Percentiles rank a stretch among this genome's conserved stretches.
Conservation (phyloP, 768 basidiomycete genomes). For the Pisolithus microcarpus region DNA sequence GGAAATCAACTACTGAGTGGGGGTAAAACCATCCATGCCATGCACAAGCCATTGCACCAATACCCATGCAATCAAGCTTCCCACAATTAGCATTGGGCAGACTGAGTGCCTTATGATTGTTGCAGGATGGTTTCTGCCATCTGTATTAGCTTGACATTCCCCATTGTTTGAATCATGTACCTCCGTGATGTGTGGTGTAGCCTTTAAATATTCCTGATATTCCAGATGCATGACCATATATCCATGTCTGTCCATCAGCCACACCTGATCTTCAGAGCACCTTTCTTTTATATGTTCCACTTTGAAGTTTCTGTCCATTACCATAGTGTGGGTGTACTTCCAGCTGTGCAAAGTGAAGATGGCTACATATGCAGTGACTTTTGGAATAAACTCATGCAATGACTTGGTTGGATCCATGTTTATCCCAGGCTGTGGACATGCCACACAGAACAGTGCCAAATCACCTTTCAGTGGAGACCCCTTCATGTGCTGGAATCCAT, state of each 20-base stretch:
- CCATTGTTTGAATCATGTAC: not conserved
- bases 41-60: too few species aligned
- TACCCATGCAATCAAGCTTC: too few species aligned
- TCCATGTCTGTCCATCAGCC: not conserved
- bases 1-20: too few species aligned
- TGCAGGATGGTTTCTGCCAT: too few species aligned
- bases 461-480: too few species aligned
- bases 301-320: slow-evolving; percentile 21
- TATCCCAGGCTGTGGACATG: slow-evolving; percentile 22
- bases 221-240: not conserved
- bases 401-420: slow-evolving; percentile 13
- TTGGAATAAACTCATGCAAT: too few species aligned
- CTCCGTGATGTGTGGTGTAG: not conserved
- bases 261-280: not conserved
- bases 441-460: slow-evolving; percentile 15
- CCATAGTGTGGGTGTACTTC: not conserved
- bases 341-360: not conserved
- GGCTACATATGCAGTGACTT: too few species aligned
- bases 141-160: too few species aligned
- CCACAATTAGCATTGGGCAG: too few species aligned
- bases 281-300: slow-evolving; percentile 8
- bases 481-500: slow-evolving; percentile 7
- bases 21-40: too few species aligned
- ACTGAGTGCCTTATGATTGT: too few species aligned
- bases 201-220: not conserved